Percentiles rank a stretch among this genome's conserved stretches.
Conservation (phyloP, 257 asterid species). For the Solanum virginianum region DNA sequence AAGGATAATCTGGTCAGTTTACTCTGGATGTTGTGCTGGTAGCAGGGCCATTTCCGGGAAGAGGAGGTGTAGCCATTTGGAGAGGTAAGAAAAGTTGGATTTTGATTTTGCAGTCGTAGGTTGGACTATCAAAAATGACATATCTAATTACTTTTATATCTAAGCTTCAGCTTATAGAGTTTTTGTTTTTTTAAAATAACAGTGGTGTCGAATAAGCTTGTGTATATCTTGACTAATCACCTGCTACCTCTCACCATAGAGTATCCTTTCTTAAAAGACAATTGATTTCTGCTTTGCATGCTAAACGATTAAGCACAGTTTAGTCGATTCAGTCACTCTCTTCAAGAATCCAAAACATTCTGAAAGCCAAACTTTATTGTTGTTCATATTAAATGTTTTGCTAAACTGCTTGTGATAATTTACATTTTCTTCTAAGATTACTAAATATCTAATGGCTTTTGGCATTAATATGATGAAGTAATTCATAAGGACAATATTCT, state of each 20-base stretch:
- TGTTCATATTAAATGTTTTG: not conserved
- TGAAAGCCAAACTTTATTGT: not conserved
- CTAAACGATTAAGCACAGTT: not conserved
- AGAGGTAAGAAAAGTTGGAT: constrained; percentile 21
- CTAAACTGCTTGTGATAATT: not conserved
- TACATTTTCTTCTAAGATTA: not conserved
- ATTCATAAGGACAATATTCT: not conserved
- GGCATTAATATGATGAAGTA: not conserved
- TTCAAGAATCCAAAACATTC: not conserved
- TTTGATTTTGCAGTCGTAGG: not conserved
- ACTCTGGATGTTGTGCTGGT: not conserved
- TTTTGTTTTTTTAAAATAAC: not conserved
- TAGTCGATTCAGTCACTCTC: not conserved
- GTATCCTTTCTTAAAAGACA: not conserved
- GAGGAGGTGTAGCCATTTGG: constrained; percentile 25
- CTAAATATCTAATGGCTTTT: not conserved
- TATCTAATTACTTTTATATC: not conserved
- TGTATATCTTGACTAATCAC: not conserved
- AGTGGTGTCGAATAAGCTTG: not conserved
- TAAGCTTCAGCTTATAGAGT: not conserved
- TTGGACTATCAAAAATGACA: not conserved
- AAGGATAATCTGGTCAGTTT: not conserved
- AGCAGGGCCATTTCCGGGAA: constrained; percentile 21
- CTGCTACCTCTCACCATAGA: not conserved
- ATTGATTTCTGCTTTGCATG: not conserved